Conservation (phyloP, 2,329 filamentous ascomycete genomes). For the Aspergillus spinulosporus region DNA sequence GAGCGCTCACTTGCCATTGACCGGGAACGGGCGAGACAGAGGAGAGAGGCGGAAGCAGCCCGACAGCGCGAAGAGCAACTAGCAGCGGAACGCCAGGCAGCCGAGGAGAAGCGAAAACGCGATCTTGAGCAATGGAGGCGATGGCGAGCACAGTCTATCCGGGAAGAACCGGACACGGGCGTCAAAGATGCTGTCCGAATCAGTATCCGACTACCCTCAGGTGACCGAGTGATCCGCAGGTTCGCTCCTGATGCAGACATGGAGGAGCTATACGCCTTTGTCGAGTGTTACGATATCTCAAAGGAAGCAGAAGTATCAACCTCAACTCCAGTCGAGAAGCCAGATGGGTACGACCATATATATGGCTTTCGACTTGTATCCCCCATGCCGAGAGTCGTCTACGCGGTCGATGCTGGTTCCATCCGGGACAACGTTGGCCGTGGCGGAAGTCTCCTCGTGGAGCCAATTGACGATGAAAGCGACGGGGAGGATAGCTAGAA, state of each 20-base stretch:
- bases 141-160: slow-evolving; percentile 72
- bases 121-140: slow-evolving; percentile 71
- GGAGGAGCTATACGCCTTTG: slow-evolving; percentile 93
- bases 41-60: slow-evolving; percentile 71
- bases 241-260: slow-evolving; percentile 70
- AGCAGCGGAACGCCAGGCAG: slow-evolving; percentile 63
- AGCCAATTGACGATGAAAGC: slow-evolving; percentile 61
- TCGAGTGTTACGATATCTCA: slow-evolving; percentile 79
- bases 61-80: slow-evolving; percentile 63
- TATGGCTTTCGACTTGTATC: slow-evolving; percentile 85
- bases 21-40: slow-evolving; percentile 75
- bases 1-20: slow-evolving; percentile 87
- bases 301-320: slow-evolving; percentile 38
- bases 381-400: slow-evolving; percentile 80
- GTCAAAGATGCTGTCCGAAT: slow-evolving; percentile 72
- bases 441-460: slow-evolving; percentile 87
- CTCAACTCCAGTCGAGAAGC: slow-evolving; percentile 49
- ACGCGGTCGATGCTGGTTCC: slow-evolving; percentile 66
- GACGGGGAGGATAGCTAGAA: slow-evolving; percentile 46
- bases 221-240: slow-evolving; percentile 72
- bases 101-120: slow-evolving; percentile 56
- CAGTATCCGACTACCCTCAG: slow-evolving; percentile 62
- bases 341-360: slow-evolving; percentile 71
- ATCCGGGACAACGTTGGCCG: slow-evolving; percentile 74
- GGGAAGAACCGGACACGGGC: slow-evolving; percentile 65